Evolutionary conservation across 805 yeast genomes (phyloP).

Genomic region (Starmerella bombi): DNA sequence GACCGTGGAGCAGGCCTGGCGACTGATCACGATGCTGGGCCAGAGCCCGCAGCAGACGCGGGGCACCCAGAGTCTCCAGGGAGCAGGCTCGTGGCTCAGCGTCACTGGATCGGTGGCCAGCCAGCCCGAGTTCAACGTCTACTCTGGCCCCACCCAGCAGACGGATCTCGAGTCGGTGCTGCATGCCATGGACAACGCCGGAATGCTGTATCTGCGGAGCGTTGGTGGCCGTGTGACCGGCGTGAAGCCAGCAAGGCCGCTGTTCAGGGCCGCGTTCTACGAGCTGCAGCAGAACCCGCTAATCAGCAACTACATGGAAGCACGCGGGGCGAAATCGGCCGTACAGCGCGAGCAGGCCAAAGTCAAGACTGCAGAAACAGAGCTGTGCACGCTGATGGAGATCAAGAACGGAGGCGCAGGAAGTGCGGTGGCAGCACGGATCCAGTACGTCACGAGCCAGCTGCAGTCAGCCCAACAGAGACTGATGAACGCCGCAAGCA

Average conservation of each 20-base stretch:
- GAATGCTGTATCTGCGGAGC: constrained; percentile 55
- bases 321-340: constrained; percentile 41
- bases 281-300: constrained; percentile 46
- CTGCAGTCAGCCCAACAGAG: neutral
- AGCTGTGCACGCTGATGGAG: constrained; percentile 38
- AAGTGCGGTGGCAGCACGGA: neutral
- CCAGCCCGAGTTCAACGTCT: constrained; percentile 24
- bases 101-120: constrained; percentile 20
- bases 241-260: constrained; percentile 70
- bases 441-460: neutral
- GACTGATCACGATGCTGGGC: constrained; percentile 52
- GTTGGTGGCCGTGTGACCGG: constrained; percentile 61
- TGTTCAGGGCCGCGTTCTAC: constrained; percentile 66
- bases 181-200: constrained; percentile 63
- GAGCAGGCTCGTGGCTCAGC: constrained; percentile 12
- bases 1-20: constrained; percentile 80
- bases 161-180: constrained; percentile 37
- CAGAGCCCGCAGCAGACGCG: constrained; percentile 4
- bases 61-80: neutral
- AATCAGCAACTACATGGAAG: constrained; percentile 49
- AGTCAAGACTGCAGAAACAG: constrained; percentile 56
- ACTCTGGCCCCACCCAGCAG: constrained; percentile 19
- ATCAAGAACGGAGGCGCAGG: neutral
- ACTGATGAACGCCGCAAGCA: neutral
- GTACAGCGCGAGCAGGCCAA: constrained; percentile 48